A percentile compares a stretch with the other conserved stretches of the same genome.
Evolutionary conservation across 305 asterid genomes (phyloP).

Genomic region (Rubia tinctorum): DNA sequence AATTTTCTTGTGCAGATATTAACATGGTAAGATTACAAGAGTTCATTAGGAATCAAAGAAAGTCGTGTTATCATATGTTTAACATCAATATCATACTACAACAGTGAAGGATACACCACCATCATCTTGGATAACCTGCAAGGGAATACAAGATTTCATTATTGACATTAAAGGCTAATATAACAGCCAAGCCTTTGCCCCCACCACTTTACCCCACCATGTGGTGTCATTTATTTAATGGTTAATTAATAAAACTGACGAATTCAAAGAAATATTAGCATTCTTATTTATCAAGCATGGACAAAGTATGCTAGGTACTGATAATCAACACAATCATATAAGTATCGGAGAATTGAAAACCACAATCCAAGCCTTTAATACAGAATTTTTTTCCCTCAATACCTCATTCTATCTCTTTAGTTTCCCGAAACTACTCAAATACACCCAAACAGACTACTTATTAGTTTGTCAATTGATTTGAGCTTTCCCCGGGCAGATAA

Average conservation of each 20-base stretch:
- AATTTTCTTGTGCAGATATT: background rate
- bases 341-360: no score
- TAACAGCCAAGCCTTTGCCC: no score
- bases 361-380: background rate
- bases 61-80: background rate
- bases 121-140: constrained; percentile 12
- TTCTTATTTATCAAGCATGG: no score
- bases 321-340: no score
- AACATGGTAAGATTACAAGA: background rate
- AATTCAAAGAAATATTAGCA: background rate
- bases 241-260: background rate
- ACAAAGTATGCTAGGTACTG: no score
- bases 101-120: constrained; percentile 10
- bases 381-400: background rate
- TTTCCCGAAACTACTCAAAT: background rate
- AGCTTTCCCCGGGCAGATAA: background rate
- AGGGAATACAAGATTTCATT: background rate
- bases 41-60: background rate
- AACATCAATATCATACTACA: background rate
- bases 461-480: no score
- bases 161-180: background rate
- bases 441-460: background rate
- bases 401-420: background rate
- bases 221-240: background rate
- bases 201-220: background rate